phyloP scores from a whole-genome alignment of 116 monocot species.

The Trichopus zeylanicus region DNA sequence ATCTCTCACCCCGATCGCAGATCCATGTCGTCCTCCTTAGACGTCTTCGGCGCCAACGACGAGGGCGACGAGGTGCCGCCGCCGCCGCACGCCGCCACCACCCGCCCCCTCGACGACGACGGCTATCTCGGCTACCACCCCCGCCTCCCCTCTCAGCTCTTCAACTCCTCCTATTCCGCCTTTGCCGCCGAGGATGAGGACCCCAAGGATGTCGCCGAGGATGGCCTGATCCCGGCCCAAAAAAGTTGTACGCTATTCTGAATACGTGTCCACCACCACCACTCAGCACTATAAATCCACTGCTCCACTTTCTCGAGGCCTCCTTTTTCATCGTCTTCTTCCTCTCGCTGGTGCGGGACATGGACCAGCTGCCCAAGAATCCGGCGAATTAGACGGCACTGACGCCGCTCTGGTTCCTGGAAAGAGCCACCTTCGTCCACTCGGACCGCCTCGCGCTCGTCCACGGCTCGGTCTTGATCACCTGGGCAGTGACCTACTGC shows the following conservation, averaged over 20 bases:
- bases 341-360: constrained; percentile 34
- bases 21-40: constrained; percentile 51
- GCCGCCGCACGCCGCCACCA: neutral
- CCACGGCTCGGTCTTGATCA: constrained; percentile 54
- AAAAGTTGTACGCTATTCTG: too few relatives aligned
- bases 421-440: constrained; percentile 75
- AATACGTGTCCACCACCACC: too few relatives aligned
- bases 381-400: constrained; percentile 80
- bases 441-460: constrained; percentile 58
- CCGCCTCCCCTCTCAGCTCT: constrained; percentile 38
- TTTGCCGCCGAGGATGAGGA: neutral
- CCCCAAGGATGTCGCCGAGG: constrained; percentile 9
- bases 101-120: constrained; percentile 52
- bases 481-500: constrained; percentile 78
- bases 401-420: constrained; percentile 92
- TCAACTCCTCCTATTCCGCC: constrained; percentile 6
- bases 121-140: constrained; percentile 38
- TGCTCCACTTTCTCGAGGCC: too few relatives aligned
- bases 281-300: too few relatives aligned
- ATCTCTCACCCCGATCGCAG: neutral
- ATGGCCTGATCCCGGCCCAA: too few relatives aligned
- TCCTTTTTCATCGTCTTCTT: too few relatives aligned
- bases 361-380: constrained; percentile 90
- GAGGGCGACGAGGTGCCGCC: constrained; percentile 32
- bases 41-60: constrained; percentile 49